Base-by-base conservation (phyloP, 139 green algal species). In the Picochlorum sp. region DNA sequence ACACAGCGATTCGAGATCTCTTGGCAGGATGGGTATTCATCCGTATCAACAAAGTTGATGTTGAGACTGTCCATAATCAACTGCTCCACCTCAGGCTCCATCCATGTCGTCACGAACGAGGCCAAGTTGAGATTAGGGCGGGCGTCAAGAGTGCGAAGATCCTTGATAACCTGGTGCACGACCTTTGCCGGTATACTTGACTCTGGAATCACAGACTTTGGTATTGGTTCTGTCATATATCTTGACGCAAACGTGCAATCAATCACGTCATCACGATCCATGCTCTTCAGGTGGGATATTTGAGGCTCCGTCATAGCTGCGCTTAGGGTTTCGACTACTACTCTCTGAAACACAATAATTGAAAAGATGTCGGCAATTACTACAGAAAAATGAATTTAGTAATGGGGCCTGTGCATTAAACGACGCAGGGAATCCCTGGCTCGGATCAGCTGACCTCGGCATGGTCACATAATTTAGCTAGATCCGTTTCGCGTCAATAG, bases 51-150 rank as follows among this genome's bases (percentile, higher is more conserved):
- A 28, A 61, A 65, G 20, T 74, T 68, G 5, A 68, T 56, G 16
- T 57, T 41, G 7, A 70, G 50, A 18, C 29, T 43, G 18, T 68
- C 43, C 50, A 63, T 62, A 14, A 74, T 74, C 13, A 78, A 37
- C 40, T 72, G 39, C 35, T 40, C 9, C 3, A 55, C 69, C 43
- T 79, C 69, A 4, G 62, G 57, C 57, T 79, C 71, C 57, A 79
- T 65, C 68, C 61, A 78, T 1, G 62, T 79, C 5, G 74, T 78
- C 1, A 78, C 63, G 55, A 79, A 79, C 16, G 60, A 68, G 25
- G 61, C 55, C 33, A 79, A 31, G 28, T 79, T 76, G 18, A 78
- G 55, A 41, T 57, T 64, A 37, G 58, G 58, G 18, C 45, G 20
- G 26, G 40, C 39, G 32, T 65, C 58, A 18, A 65, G 58, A 26